Evolutionary conservation across 2,329 filamentous ascomycete genomes (phyloP).

Genomic region (Fusarium sp.): DNA sequence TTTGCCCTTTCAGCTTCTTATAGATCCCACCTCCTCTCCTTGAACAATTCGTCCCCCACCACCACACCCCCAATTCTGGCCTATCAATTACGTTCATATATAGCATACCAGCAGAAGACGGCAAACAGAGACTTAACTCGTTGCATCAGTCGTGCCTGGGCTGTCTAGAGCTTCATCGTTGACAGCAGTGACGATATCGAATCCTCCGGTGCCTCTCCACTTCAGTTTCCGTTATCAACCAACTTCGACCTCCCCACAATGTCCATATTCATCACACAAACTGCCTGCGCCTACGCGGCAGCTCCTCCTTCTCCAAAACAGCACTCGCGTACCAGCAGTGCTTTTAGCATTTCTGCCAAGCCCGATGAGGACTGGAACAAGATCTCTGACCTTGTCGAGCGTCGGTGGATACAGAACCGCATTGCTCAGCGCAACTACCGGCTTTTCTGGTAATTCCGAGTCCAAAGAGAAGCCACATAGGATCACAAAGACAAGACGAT

Average conservation of each 20-base stretch:
- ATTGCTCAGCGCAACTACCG: constrained; percentile 98
- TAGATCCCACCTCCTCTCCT: constrained; percentile 13
- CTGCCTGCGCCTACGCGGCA: constrained; percentile 46
- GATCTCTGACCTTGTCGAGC: constrained; percentile 95
- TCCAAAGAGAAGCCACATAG: constrained; percentile 42
- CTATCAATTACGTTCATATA: constrained; percentile 20
- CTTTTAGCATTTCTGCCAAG: constrained; percentile 92
- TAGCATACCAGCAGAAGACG: constrained; percentile 16
- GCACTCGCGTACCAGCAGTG: constrained; percentile 82
- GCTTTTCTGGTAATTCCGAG: constrained; percentile 58
- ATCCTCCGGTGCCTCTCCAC: constrained; percentile 6
- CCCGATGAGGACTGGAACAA: constrained; percentile 99
- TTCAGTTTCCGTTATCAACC: constrained; percentile 14
- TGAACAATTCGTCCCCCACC: not conserved
- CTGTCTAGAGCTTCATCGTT: constrained; percentile 27
- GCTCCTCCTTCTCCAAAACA: constrained; percentile 62
- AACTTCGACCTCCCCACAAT: constrained; percentile 39
- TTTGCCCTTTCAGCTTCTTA: constrained; percentile 15
- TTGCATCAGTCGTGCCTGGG: constrained; percentile 15
- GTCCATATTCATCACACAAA: constrained; percentile 50
- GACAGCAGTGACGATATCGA: constrained; percentile 16
- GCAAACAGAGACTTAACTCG: constrained; percentile 3
- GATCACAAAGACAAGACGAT: constrained; percentile 46
- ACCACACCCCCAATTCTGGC: constrained; percentile 17
- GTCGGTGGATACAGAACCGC: constrained; percentile 92